Evolutionary conservation across 2,329 filamentous ascomycete genomes (phyloP).

Genomic region (Ophiostoma sp.): DNA sequence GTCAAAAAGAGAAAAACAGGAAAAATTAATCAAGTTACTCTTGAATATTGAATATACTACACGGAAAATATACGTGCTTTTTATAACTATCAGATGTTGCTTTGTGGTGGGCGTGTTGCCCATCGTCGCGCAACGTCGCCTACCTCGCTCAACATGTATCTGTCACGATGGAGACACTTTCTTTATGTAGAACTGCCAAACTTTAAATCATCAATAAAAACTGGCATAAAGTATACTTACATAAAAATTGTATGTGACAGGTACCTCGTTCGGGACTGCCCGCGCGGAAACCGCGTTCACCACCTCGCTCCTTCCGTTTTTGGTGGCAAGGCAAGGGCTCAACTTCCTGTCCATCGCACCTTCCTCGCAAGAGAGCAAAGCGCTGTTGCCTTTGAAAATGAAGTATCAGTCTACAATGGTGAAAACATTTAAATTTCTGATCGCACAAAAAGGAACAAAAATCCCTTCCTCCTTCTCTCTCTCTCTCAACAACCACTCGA

Average conservation of each 20-base stretch:
- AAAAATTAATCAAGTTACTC: too few relatives aligned
- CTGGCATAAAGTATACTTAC: neutral
- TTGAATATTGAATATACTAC: too few relatives aligned
- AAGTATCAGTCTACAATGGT: neutral
- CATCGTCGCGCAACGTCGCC: neutral
- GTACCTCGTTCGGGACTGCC: neutral
- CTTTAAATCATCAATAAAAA: neutral
- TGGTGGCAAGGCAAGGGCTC: neutral
- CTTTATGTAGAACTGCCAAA: neutral
- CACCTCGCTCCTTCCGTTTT: slow-evolving; percentile 10
- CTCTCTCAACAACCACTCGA: neutral
- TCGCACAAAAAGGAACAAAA: neutral
- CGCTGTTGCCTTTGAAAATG: neutral
- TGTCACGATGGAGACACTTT: neutral
- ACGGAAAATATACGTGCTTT: too few relatives aligned
- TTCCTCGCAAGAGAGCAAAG: neutral
- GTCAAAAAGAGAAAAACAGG: too few relatives aligned
- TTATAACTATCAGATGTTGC: neutral
- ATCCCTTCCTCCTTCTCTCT: neutral
- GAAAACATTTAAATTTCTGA: neutral
- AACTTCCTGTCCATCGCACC: slow-evolving; percentile 10
- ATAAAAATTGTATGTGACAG: too few relatives aligned
- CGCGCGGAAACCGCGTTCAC: neutral
- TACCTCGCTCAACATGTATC: neutral
- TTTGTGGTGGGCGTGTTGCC: neutral